phyloP scores from a whole-genome alignment of 768 basidiomycete species.

The Amanita muscaria region DNA sequence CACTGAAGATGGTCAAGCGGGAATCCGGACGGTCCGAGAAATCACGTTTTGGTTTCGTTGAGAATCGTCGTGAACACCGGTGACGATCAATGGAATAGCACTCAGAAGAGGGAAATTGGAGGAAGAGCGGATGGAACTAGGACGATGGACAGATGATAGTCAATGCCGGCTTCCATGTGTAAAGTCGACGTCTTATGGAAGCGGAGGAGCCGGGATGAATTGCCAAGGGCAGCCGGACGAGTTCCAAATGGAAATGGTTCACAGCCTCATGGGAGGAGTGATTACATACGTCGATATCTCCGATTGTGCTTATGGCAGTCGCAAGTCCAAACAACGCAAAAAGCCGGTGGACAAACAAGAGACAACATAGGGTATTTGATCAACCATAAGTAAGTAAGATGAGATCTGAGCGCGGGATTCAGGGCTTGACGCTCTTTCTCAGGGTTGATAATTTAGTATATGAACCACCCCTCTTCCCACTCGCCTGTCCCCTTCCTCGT shows the following conservation, averaged over 20 bases:
- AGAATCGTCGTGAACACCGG: too few species aligned
- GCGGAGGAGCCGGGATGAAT: not conserved
- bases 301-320: not conserved
- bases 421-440: not conserved
- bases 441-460: not conserved
- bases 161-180: not conserved
- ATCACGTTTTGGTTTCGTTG: too few species aligned
- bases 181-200: slow-evolving; percentile 5
- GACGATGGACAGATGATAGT: slow-evolving; percentile 1
- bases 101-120: slow-evolving; percentile 1
- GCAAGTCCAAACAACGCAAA: not conserved
- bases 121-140: slow-evolving; percentile 2
- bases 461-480: slow-evolving; percentile 1
- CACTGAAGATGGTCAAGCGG: too few species aligned
- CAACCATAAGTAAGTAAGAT: slow-evolving; percentile 1
- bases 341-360: not conserved
- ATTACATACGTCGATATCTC: slow-evolving; percentile 5
- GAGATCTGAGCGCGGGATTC: not conserved
- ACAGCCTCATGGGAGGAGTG: not conserved
- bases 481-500: not conserved
- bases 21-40: too few species aligned
- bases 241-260: too few species aligned
- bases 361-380: not conserved
- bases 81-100: slow-evolving; percentile 7
- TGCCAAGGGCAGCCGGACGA: not conserved